Conservation (phyloP, 2,329 filamentous ascomycete genomes). For the Leptographium galeiforme region DNA sequence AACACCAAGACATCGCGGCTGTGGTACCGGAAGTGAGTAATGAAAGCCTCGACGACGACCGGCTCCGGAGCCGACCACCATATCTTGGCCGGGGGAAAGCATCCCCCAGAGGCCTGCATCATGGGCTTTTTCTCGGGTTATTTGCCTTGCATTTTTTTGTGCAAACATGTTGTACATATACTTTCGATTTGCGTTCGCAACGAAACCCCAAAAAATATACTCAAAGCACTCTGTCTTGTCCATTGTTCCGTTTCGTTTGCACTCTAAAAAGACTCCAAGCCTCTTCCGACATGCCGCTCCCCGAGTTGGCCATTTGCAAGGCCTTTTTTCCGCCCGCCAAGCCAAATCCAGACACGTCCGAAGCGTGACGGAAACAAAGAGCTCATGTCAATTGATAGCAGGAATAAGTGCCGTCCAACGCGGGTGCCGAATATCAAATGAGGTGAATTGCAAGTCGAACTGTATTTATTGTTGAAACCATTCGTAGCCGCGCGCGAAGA, state of each 20-base stretch:
- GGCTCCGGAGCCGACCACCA: neutral
- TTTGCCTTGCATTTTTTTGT: neutral
- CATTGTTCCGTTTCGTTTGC: too few relatives aligned
- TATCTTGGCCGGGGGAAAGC: neutral
- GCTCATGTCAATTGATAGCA: neutral
- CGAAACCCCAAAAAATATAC: neutral
- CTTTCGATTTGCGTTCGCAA: neutral
- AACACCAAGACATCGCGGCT: conserved; percentile 30
- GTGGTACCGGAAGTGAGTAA: conserved; percentile 34
- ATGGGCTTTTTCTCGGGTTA: neutral
- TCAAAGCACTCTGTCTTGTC: too few relatives aligned
- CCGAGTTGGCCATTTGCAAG: too few relatives aligned
- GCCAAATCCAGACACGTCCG: neutral
- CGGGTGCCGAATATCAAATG: neutral
- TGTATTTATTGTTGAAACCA: neutral
- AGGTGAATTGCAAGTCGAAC: neutral
- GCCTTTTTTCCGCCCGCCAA: neutral
- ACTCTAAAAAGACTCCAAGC: too few relatives aligned
- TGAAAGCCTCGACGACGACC: too few relatives aligned
- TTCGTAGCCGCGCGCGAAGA: neutral
- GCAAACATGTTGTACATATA: neutral
- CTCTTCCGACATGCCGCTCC: too few relatives aligned
- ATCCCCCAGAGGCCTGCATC: too few relatives aligned
- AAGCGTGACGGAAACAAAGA: neutral
- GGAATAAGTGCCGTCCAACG: neutral